phyloP scores from a whole-genome alignment of 2,329 filamentous ascomycete genomes.

The Leptoxyphium fumago region DNA sequence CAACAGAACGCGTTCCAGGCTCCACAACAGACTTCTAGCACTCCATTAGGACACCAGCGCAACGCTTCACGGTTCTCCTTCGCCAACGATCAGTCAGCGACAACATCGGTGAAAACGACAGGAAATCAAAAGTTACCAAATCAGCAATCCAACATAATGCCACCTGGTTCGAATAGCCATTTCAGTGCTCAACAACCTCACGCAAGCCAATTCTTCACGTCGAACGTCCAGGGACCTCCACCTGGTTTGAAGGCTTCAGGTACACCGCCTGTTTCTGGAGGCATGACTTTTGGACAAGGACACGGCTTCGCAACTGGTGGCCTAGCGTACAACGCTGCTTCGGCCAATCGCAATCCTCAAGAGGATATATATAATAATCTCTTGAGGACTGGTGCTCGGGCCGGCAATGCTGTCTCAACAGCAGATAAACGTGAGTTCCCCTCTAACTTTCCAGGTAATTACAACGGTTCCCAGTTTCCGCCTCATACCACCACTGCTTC shows the following conservation, averaged over 20 bases:
- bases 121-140: constrained; percentile 68
- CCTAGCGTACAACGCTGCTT: constrained; percentile 45
- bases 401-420: constrained; percentile 29
- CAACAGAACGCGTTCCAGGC: constrained; percentile 29
- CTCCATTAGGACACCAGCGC: constrained; percentile 50
- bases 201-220: constrained; percentile 61
- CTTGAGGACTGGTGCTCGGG: constrained; percentile 41
- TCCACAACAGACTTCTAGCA: constrained; percentile 7
- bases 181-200: constrained; percentile 39
- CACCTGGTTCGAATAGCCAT: constrained; percentile 26
- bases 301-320: constrained; percentile 62
- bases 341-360: constrained; percentile 50
- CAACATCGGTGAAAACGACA: constrained; percentile 56
- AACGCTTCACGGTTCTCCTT: constrained; percentile 84
- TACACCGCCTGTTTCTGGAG: constrained; percentile 69
- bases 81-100: constrained; percentile 55
- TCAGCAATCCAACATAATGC: constrained; percentile 80
- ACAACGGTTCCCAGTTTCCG: constrained; percentile 8
- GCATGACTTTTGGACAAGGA: constrained; percentile 77
- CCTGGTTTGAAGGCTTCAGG: constrained; percentile 90
- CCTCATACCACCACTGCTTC: neutral
- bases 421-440: constrained; percentile 20
- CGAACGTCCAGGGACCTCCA: constrained; percentile 79
- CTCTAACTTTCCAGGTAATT: constrained; percentile 2
- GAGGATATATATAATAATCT: constrained; percentile 71